A percentile compares a stretch with the other conserved stretches of the same genome.
Conservation (phyloP, 169 alveolate genomes). For the Plasmodium malariae region DNA sequence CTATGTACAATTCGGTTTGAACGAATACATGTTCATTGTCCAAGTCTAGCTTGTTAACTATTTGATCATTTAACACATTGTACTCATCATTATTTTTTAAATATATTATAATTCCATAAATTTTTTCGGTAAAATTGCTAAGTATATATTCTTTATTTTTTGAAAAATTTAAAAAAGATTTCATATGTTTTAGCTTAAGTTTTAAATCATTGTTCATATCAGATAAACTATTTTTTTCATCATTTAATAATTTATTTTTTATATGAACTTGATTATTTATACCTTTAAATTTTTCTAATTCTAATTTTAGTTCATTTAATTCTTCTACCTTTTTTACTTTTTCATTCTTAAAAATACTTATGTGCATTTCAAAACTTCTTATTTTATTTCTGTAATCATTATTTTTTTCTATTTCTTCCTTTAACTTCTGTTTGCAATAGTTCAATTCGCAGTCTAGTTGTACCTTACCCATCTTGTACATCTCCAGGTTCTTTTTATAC, state of each 20-base stretch:
- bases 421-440: slow-evolving; percentile 24
- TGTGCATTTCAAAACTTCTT: slow-evolving; percentile 16
- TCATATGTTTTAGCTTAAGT: slow-evolving; percentile 11
- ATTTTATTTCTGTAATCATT: slow-evolving; percentile 23
- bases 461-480: background rate
- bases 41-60: background rate
- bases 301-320: slow-evolving; percentile 25
- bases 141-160: slow-evolving; percentile 25
- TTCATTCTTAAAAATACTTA: slow-evolving; percentile 28
- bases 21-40: background rate
- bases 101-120: slow-evolving; percentile 4
- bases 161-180: background rate
- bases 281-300: slow-evolving; percentile 21
- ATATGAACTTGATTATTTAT: background rate
- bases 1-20: slow-evolving; percentile 29
- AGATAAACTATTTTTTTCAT: slow-evolving; percentile 24
- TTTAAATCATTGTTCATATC: slow-evolving; percentile 27
- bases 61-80: background rate
- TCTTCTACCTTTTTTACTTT: slow-evolving; percentile 20
- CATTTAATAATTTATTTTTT: slow-evolving; percentile 28
- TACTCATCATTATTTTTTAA: slow-evolving; percentile 18
- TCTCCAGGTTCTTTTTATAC: slow-evolving; percentile 7
- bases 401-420: slow-evolving; percentile 50
- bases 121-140: slow-evolving; percentile 25
- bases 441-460: slow-evolving; percentile 20